These are phyloP conservation scores for Biscogniauxia marginata DNA, from an alignment of 2,329 filamentous ascomycete genomes.

Conservation along the genomic window DNA sequence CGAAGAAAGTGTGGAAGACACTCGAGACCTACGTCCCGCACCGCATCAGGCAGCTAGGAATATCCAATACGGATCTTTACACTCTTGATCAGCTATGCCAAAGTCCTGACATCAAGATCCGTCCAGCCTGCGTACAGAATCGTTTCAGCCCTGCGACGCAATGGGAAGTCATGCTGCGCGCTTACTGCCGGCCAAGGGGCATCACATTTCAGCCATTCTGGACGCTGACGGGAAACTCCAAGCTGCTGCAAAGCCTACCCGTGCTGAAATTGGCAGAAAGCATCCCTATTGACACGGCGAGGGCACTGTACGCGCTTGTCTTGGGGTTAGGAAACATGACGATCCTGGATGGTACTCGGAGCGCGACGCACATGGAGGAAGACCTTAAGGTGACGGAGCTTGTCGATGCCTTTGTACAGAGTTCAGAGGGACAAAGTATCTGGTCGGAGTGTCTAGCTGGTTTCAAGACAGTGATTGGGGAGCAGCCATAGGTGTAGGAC, in stretches of 20 bases:
- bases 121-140: constrained; percentile 69
- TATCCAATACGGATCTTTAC: constrained; percentile 68
- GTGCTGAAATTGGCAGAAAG: constrained; percentile 49
- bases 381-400: constrained; percentile 45
- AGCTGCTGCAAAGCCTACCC: constrained; percentile 39
- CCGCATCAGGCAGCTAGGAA: constrained; percentile 65
- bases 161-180: constrained; percentile 61
- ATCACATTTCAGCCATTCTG: constrained; percentile 55
- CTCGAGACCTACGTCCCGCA: constrained; percentile 67
- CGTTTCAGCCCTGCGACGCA: constrained; percentile 61
- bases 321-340: constrained; percentile 44
- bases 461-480: constrained; percentile 44
- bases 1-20: constrained; percentile 63
- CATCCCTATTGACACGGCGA: constrained; percentile 37
- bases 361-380: constrained; percentile 46
- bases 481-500: constrained; percentile 4
- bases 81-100: constrained; percentile 53
- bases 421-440: constrained; percentile 34
- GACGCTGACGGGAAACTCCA: constrained; percentile 49
- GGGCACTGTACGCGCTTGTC: constrained; percentile 48
- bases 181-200: constrained; percentile 41
- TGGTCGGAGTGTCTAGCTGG: constrained; percentile 49
- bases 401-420: constrained; percentile 33
- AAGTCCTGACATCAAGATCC: constrained; percentile 28
- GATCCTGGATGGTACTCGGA: constrained; percentile 48